phyloP scores from a whole-genome alignment of 176 grass and related monocot species.

The Elymus sibiricus region DNA sequence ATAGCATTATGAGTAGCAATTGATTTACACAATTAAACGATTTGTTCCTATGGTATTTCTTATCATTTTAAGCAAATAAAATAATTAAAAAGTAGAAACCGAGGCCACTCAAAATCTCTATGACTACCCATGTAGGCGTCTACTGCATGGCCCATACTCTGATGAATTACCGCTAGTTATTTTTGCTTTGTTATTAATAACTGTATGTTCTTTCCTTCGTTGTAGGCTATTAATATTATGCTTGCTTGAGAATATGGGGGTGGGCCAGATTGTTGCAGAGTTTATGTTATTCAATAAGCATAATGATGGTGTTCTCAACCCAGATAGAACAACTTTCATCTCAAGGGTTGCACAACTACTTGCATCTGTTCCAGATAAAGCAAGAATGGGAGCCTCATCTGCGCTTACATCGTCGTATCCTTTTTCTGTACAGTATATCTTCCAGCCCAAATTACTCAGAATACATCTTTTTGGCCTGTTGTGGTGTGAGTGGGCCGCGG shows the following conservation, averaged over 20 bases:
- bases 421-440: conserved; percentile 15
- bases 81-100: not conserved
- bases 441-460: not conserved
- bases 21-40: not conserved
- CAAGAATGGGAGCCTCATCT: conserved; percentile 50
- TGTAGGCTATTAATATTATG: conserved; percentile 75
- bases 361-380: conserved; percentile 94
- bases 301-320: conserved; percentile 26
- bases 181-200: conserved; percentile 20
- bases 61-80: too few species aligned
- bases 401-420: conserved; percentile 72
- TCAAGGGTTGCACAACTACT: conserved; percentile 72
- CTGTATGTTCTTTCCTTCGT: conserved; percentile 1
- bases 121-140: not conserved
- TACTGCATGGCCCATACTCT: not conserved
- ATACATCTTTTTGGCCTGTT: not conserved
- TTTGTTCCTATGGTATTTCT: too few species aligned
- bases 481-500: not conserved
- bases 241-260: conserved; percentile 76
- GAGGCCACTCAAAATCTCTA: not conserved
- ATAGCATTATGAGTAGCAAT: not conserved
- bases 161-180: not conserved
- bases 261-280: conserved; percentile 55
- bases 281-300: conserved; percentile 42
- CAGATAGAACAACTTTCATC: conserved; percentile 42